phyloP scores from a whole-genome alignment of 352 stramenopile species.

The Pythium monospermum region DNA sequence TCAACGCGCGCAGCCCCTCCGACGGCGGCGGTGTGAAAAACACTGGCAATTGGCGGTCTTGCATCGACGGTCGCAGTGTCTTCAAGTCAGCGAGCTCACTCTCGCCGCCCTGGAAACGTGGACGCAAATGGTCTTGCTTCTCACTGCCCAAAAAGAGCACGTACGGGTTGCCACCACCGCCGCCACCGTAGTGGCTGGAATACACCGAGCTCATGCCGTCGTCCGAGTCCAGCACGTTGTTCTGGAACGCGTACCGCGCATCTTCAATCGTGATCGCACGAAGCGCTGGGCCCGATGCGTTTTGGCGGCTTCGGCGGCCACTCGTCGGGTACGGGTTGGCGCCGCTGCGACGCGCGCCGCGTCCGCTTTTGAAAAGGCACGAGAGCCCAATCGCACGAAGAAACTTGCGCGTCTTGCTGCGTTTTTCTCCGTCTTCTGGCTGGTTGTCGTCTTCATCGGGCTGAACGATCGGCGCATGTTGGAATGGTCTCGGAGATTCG shows the following conservation, averaged over 20 bases:
- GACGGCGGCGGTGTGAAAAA: slow-evolving; percentile 52
- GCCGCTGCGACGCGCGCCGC: neutral
- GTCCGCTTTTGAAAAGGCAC: slow-evolving; percentile 8
- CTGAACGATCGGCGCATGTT: slow-evolving; percentile 11
- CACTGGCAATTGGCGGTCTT: slow-evolving; percentile 47
- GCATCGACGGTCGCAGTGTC: slow-evolving; percentile 47
- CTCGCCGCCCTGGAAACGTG: slow-evolving; percentile 28
- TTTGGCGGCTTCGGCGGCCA: neutral
- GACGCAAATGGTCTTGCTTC: slow-evolving; percentile 37
- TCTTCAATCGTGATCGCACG: slow-evolving; percentile 28
- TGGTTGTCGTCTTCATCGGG: slow-evolving; percentile 7
- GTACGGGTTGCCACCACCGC: slow-evolving; percentile 32
- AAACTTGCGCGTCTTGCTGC: slow-evolving; percentile 16
- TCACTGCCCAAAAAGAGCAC: slow-evolving; percentile 66
- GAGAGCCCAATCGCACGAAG: slow-evolving; percentile 15
- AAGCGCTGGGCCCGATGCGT: slow-evolving; percentile 18
- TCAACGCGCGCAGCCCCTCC: slow-evolving; percentile 10
- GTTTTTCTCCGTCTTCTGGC: neutral
- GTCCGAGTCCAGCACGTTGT: slow-evolving; percentile 23
- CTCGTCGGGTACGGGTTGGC: neutral
- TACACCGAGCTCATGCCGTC: slow-evolving; percentile 18
- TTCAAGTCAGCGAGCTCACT: slow-evolving; percentile 35
- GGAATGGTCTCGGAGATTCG: slow-evolving; percentile 10
- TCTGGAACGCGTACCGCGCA: slow-evolving; percentile 14
- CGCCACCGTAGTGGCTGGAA: slow-evolving; percentile 53